A percentile compares a stretch with the other conserved stretches of the same genome.
Conservation (phyloP, 192 early-diverging fungal genomes). For the Chytriomyces sp. region DNA sequence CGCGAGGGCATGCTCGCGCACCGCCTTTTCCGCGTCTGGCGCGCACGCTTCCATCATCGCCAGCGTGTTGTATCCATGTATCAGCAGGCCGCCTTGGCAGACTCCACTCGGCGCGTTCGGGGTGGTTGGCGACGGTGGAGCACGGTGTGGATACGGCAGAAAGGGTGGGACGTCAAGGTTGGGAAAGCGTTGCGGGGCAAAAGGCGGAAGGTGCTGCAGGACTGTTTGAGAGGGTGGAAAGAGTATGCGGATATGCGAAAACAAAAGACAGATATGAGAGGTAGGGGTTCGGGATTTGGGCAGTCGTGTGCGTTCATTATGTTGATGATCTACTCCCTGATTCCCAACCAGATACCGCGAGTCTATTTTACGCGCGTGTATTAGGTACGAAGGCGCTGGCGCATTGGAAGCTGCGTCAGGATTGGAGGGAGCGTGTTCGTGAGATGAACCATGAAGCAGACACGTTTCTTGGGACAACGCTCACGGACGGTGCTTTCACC, state of each 20-base stretch:
- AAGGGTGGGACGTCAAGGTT: not conserved
- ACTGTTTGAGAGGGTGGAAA: not conserved
- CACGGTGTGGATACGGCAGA: not conserved
- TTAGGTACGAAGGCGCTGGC: too few relatives aligned
- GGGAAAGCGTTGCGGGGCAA: not conserved
- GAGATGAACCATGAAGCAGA: not conserved
- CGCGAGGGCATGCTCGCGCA: not conserved
- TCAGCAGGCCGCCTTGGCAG: not conserved
- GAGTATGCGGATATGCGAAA: not conserved
- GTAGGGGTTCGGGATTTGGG: too few relatives aligned
- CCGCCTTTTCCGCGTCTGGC: not conserved
- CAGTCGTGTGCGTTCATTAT: too few relatives aligned
- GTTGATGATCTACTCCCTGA: too few relatives aligned
- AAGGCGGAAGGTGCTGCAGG: not conserved
- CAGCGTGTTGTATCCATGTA: not conserved
- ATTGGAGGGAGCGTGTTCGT: not conserved
- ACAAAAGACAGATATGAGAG: not conserved
- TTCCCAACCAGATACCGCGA: too few relatives aligned
- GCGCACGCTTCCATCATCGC: not conserved
- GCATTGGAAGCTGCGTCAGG: not conserved
- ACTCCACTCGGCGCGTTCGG: not conserved
- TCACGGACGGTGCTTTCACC: not conserved
- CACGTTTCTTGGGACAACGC: not conserved
- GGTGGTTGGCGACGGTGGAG: not conserved
- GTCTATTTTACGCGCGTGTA: too few relatives aligned